phyloP scores from a whole-genome alignment of 2,329 filamentous ascomycete genomes.

The Sporothrix protearum region DNA sequence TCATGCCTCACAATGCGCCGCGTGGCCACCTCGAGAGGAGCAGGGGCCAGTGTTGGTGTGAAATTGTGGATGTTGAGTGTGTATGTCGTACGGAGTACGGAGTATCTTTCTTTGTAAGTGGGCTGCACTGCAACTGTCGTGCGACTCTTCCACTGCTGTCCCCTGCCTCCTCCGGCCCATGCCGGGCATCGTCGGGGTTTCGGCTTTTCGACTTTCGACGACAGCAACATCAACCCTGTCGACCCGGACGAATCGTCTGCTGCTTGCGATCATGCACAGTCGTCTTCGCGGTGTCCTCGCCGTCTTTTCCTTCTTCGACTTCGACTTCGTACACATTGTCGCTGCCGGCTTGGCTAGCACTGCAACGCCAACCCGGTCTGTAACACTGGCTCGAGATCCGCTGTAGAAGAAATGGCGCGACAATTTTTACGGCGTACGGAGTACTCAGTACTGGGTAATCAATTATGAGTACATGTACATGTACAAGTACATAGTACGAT shows the following conservation, averaged over 20 bases:
- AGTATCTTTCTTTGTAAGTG: no score
- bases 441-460: no score
- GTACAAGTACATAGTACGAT: neutral
- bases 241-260: no score
- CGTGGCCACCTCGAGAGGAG: slow-evolving; percentile 6
- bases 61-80: neutral
- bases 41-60: neutral
- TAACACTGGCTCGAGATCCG: neutral
- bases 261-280: neutral
- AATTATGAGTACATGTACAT: no score
- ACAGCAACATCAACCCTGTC: no score
- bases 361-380: neutral
- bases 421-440: no score
- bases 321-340: no score
- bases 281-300: neutral
- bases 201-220: no score
- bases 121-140: neutral
- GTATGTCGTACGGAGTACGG: no score
- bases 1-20: slow-evolving; percentile 4
- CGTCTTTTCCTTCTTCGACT: no score
- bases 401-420: slow-evolving; percentile 6
- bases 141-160: neutral
- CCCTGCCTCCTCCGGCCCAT: neutral
- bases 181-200: slow-evolving; percentile 17
- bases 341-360: neutral